Conservation (phyloP, 2,329 filamentous ascomycete genomes). For the Didymella keratinophila region DNA sequence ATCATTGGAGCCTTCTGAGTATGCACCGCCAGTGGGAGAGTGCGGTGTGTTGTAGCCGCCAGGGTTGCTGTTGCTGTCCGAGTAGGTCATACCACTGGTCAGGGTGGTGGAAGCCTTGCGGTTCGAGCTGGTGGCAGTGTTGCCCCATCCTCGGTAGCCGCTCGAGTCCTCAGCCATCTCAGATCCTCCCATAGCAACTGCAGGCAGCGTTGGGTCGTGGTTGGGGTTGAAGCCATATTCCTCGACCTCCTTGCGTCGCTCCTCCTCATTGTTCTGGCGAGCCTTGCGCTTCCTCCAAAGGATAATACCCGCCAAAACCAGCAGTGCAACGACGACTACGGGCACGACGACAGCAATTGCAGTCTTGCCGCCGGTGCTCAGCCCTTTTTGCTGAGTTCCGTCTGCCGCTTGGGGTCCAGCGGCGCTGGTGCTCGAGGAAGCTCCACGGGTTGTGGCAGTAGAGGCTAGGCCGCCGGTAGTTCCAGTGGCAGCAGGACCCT, state of each 20-base stretch:
- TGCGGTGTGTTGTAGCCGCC: slow-evolving; percentile 60
- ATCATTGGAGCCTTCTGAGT: slow-evolving; percentile 75
- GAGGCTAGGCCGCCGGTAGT: slow-evolving; percentile 22
- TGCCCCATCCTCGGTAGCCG: slow-evolving; percentile 95
- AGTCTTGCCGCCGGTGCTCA: slow-evolving; percentile 74
- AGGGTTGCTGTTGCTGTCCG: slow-evolving; percentile 70
- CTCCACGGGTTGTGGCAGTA: slow-evolving; percentile 13
- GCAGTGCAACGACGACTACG: slow-evolving; percentile 83
- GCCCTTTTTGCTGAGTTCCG: slow-evolving; percentile 46
- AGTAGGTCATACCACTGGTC: slow-evolving; percentile 76
- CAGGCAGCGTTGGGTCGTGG: slow-evolving; percentile 81
- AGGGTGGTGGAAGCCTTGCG: slow-evolving; percentile 90
- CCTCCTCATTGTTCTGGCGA: slow-evolving; percentile 83
- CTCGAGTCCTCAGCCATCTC: slow-evolving; percentile 79
- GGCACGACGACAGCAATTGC: slow-evolving; percentile 94
- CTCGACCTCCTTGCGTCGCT: slow-evolving; percentile 93
- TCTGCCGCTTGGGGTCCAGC: slow-evolving; percentile 24
- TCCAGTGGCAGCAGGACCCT: slow-evolving; percentile 15
- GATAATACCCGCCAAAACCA: slow-evolving; percentile 79
- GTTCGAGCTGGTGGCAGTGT: slow-evolving; percentile 71
- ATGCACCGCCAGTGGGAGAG: slow-evolving; percentile 71
- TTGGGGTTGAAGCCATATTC: slow-evolving; percentile 99
- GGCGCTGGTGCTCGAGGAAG: slow-evolving; percentile 23
- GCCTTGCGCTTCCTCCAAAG: slow-evolving; percentile 91
- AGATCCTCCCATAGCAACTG: slow-evolving; percentile 62